phyloP scores from a whole-genome alignment of 345 rosid genomes.

The Zanthoxylum bungeanum region DNA sequence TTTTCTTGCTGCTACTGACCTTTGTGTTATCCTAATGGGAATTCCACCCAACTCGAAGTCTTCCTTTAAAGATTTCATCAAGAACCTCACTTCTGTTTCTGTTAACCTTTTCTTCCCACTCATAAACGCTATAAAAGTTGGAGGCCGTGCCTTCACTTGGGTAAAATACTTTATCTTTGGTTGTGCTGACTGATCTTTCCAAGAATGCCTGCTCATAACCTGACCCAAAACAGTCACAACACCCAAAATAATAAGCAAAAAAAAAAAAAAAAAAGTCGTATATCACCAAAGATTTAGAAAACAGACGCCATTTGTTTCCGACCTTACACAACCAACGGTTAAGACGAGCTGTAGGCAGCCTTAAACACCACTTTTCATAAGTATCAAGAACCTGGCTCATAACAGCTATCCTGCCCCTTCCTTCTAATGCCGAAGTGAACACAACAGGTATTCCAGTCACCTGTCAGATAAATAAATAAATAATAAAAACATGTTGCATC shows the following conservation, averaged over 20 bases:
- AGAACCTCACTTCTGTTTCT: constrained; percentile 73
- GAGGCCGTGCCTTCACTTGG: constrained; percentile 98
- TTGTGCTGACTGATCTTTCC: constrained; percentile 87
- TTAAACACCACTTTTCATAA: constrained; percentile 83
- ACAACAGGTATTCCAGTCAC: constrained; percentile 79
- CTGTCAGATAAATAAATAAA: too few relatives aligned
- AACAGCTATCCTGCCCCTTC: constrained; percentile 71
- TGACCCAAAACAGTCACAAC: constrained; percentile 20
- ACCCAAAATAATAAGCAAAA: too few relatives aligned
- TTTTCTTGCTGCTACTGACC: constrained; percentile 37
- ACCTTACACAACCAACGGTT: constrained; percentile 96
- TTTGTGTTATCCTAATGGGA: constrained; percentile 87
- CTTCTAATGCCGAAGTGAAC: constrained; percentile 86
- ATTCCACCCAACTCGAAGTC: constrained; percentile 91
- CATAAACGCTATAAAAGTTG: constrained; percentile 86
- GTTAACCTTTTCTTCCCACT: constrained; percentile 61
- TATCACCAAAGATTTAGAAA: too few relatives aligned
- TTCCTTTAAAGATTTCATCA: constrained; percentile 82
- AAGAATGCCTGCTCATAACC: constrained; percentile 96
- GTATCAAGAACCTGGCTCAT: constrained; percentile 70
- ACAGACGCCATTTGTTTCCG: constrained; percentile 8
- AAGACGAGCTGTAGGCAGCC: constrained; percentile 82
- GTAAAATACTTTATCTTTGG: constrained; percentile 94
- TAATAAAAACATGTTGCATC: not conserved
- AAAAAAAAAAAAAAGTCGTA: too few relatives aligned